phyloP scores from a whole-genome alignment of 768 basidiomycete species.

The Russula olivacea region DNA sequence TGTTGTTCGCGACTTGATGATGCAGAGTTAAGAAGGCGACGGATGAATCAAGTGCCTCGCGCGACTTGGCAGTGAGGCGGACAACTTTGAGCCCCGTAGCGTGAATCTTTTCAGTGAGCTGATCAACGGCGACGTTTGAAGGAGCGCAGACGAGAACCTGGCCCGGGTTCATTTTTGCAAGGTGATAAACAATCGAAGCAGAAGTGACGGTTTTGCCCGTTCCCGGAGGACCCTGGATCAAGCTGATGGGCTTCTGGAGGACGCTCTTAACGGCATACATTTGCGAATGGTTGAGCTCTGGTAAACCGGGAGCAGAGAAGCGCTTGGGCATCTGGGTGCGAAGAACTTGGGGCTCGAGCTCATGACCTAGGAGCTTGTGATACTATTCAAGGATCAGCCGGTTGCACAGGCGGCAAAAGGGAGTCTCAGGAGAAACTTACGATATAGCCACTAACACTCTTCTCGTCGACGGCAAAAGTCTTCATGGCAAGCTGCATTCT shows the following conservation, averaged over 20 bases:
- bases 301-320: slow-evolving; percentile 94
- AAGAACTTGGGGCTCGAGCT: slow-evolving; percentile 89
- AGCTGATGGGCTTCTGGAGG: slow-evolving; percentile 91
- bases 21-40: slow-evolving; percentile 92
- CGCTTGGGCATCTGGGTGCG: slow-evolving; percentile 94
- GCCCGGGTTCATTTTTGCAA: slow-evolving; percentile 99
- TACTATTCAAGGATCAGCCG: slow-evolving; percentile 48
- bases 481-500: slow-evolving; percentile 99
- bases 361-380: slow-evolving; percentile 96
- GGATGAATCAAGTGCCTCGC: slow-evolving; percentile 96
- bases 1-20: slow-evolving; percentile 95
- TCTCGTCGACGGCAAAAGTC: slow-evolving; percentile 98
- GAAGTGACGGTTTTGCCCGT: slow-evolving; percentile 99
- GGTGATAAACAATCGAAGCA: slow-evolving; percentile 96
- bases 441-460: slow-evolving; percentile 98
- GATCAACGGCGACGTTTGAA: slow-evolving; percentile 98
- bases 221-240: slow-evolving; percentile 98
- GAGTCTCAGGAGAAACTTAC: slow-evolving; percentile 42
- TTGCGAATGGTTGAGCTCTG: slow-evolving; percentile 98
- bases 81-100: slow-evolving; percentile 98
- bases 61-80: slow-evolving; percentile 94
- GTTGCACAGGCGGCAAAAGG: not conserved
- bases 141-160: slow-evolving; percentile 99
- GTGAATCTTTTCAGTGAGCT: slow-evolving; percentile 98
- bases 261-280: slow-evolving; percentile 99